These are phyloP conservation scores for Lecanoromycetidae sp. DNA, from an alignment of 2,329 filamentous ascomycete species.

Conservation along the genomic window DNA sequence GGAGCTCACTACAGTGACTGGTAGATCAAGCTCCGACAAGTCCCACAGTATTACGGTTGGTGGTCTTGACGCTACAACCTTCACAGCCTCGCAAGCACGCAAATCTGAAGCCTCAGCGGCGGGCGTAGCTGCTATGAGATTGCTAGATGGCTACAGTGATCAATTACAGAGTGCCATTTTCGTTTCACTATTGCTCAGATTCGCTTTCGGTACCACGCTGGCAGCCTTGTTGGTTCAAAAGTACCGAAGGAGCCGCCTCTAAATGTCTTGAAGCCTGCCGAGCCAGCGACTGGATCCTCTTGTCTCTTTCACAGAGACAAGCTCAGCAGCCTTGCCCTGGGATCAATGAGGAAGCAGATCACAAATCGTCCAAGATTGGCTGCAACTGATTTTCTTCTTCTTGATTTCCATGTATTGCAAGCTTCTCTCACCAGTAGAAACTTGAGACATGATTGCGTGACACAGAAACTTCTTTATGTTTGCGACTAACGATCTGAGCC, in stretches of 20 bases:
- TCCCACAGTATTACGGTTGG: conserved; percentile 28
- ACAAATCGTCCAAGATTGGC: too few species aligned
- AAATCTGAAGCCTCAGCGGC: background rate
- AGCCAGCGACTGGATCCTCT: too few species aligned
- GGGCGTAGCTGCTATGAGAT: background rate
- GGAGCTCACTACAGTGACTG: conserved; percentile 25
- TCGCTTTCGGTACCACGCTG: conserved; percentile 1
- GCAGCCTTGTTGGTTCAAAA: background rate
- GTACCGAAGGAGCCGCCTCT: background rate
- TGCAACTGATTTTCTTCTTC: too few species aligned
- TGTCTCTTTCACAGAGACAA: too few species aligned
- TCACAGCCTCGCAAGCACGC: background rate
- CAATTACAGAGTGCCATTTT: conserved; percentile 26
- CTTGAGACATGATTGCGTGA: too few species aligned
- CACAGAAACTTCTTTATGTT: too few species aligned
- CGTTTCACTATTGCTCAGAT: conserved; percentile 20
- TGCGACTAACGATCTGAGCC: too few species aligned
- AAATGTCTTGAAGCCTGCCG: too few species aligned
- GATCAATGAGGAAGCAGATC: too few species aligned
- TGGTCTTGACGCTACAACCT: conserved; percentile 19
- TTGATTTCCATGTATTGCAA: too few species aligned
- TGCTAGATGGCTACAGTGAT: conserved; percentile 14
- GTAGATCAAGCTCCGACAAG: conserved; percentile 20
- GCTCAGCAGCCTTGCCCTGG: too few species aligned
- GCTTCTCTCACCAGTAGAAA: too few species aligned